Evolutionary conservation across 2,329 filamentous ascomycete genomes (phyloP).

Genomic region (Furcasterigmium sp.): DNA sequence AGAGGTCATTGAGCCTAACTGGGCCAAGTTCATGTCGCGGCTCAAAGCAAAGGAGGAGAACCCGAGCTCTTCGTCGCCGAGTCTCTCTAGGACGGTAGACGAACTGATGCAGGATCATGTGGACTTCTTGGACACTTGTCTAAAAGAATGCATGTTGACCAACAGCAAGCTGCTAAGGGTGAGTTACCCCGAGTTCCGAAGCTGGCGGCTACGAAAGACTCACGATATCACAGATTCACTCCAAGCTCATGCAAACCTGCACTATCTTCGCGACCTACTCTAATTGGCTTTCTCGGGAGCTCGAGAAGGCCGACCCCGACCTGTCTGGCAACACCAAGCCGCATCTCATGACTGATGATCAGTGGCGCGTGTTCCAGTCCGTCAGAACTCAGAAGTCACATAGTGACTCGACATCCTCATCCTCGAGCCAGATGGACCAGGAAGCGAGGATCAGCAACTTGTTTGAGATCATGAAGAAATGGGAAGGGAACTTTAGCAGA

Average conservation of each 20-base stretch:
- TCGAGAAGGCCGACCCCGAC: slow-evolving; percentile 79
- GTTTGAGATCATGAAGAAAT: slow-evolving; percentile 82
- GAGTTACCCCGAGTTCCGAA: background rate
- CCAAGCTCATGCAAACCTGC: slow-evolving; percentile 94
- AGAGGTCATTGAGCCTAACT: slow-evolving; percentile 97
- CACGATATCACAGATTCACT: slow-evolving; percentile 90
- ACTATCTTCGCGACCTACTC: slow-evolving; percentile 91
- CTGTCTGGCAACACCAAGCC: slow-evolving; percentile 56
- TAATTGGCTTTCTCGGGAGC: slow-evolving; percentile 75
- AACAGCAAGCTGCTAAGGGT: slow-evolving; percentile 92
- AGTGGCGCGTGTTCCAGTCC: slow-evolving; percentile 54
- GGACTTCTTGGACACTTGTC: slow-evolving; percentile 92
- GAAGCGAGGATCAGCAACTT: slow-evolving; percentile 64
- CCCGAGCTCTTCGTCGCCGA: slow-evolving; percentile 20
- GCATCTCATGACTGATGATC: slow-evolving; percentile 52
- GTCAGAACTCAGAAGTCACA: slow-evolving; percentile 34
- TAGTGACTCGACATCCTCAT: slow-evolving; percentile 26
- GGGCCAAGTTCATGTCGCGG: slow-evolving; percentile 87
- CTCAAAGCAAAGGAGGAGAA: slow-evolving; percentile 57
- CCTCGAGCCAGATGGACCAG: slow-evolving; percentile 28
- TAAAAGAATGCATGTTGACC: slow-evolving; percentile 98
- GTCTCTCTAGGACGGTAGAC: slow-evolving; percentile 70
- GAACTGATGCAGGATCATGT: slow-evolving; percentile 99
- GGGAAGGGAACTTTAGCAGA: slow-evolving; percentile 87
- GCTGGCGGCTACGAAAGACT: too few species aligned